These are phyloP conservation scores for Albatrellus ellisii DNA, from an alignment of 768 basidiomycete species.

Conservation along the genomic window DNA sequence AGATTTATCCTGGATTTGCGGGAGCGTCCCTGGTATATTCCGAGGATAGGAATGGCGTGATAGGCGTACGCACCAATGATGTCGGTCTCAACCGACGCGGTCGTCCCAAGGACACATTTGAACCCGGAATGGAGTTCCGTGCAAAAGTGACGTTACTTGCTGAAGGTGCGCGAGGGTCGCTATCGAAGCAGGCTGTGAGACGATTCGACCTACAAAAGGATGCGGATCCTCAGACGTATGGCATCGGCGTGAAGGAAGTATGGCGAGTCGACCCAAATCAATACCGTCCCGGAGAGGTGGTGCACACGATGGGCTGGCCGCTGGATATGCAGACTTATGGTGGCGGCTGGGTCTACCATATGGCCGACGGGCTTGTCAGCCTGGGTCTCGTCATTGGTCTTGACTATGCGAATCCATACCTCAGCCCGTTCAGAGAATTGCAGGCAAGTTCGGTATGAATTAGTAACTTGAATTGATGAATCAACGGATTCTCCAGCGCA, in stretches of 20 bases:
- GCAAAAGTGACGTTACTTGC: constrained; percentile 87
- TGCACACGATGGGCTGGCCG: constrained; percentile 94
- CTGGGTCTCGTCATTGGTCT: constrained; percentile 87
- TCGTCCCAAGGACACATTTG: constrained; percentile 74
- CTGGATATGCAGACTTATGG: constrained; percentile 73
- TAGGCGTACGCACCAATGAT: constrained; percentile 85
- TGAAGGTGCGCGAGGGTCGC: constrained; percentile 89
- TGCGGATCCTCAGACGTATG: constrained; percentile 85
- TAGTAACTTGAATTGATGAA: neutral
- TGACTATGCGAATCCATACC: constrained; percentile 89
- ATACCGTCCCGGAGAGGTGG: constrained; percentile 68
- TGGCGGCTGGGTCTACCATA: constrained; percentile 92
- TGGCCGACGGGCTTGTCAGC: constrained; percentile 83
- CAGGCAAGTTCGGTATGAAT: constrained; percentile 41
- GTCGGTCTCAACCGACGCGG: constrained; percentile 76
- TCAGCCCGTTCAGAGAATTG: constrained; percentile 86
- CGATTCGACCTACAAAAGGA: constrained; percentile 61
- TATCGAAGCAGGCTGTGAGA: constrained; percentile 67
- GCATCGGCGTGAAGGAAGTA: constrained; percentile 92
- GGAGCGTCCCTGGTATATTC: constrained; percentile 74
- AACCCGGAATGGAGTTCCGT: constrained; percentile 93
- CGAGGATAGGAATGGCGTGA: constrained; percentile 45
- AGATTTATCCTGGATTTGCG: constrained; percentile 94
- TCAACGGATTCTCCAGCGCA: constrained; percentile 33
- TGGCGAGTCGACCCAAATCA: constrained; percentile 68